These are phyloP conservation scores for Tubosaeta sp. DNA, from an alignment of 768 basidiomycete species.

Conservation along the genomic window DNA sequence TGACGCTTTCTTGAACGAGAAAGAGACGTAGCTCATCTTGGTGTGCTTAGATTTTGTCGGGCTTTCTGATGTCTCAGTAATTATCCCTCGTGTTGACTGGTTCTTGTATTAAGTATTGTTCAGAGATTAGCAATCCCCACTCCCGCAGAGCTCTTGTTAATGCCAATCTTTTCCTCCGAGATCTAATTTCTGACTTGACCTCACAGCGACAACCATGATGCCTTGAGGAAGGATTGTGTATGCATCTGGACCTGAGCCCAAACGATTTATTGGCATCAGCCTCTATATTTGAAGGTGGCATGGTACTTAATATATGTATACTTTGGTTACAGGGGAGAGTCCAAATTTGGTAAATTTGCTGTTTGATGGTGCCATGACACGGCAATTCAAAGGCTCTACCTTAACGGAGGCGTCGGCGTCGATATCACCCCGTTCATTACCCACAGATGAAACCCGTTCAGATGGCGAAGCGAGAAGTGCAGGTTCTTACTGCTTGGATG, in stretches of 20 bases:
- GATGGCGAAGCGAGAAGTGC: background rate
- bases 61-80: background rate
- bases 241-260: background rate
- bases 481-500: conserved; percentile 4
- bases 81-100: background rate
- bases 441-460: background rate
- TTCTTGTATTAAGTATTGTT: conserved; percentile 4
- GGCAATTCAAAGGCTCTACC: background rate
- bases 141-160: background rate
- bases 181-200: background rate
- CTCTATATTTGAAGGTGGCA: too few relatives aligned
- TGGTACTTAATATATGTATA: too few relatives aligned
- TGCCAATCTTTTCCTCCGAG: background rate
- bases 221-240: too few relatives aligned
- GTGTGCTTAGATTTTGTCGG: conserved; percentile 5
- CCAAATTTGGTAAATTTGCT: background rate
- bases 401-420: background rate
- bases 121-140: conserved; percentile 11
- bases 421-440: background rate
- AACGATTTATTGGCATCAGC: too few relatives aligned
- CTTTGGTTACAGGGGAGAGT: background rate
- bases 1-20: conserved; percentile 67
- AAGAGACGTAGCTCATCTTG: conserved; percentile 28
- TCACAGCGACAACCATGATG: too few relatives aligned
- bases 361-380: background rate